phyloP scores from a whole-genome alignment of 2,329 filamentous ascomycete genomes.

The Aureobasidium melanogenum region DNA sequence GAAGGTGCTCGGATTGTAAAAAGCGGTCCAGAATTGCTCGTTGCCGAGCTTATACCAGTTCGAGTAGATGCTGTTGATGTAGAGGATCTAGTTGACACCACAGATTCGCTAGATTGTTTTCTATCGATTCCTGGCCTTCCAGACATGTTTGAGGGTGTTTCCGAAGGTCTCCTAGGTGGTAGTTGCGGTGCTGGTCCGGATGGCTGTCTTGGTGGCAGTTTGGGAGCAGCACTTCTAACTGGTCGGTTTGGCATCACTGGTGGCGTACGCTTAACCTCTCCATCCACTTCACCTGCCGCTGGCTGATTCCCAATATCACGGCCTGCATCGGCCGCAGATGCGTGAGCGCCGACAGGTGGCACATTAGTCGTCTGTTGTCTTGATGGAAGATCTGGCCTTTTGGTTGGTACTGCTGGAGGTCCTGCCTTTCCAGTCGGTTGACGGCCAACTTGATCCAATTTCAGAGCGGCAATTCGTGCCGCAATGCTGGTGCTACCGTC shows the following conservation, averaged over 20 bases:
- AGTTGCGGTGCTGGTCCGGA: slow-evolving; percentile 28
- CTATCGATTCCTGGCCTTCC: slow-evolving; percentile 22
- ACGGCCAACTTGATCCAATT: slow-evolving; percentile 36
- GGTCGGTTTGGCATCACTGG: slow-evolving; percentile 42
- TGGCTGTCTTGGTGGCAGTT: slow-evolving; percentile 35
- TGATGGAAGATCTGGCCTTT: slow-evolving; percentile 11
- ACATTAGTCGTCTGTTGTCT: slow-evolving; percentile 16
- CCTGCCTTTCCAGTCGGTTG: slow-evolving; percentile 28
- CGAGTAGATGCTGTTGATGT: slow-evolving; percentile 42
- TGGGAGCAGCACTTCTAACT: slow-evolving; percentile 23
- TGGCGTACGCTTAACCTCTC: slow-evolving; percentile 31
- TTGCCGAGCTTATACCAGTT: slow-evolving; percentile 29
- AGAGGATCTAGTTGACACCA: slow-evolving; percentile 42
- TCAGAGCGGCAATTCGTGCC: slow-evolving; percentile 39
- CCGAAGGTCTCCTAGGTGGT: slow-evolving; percentile 12
- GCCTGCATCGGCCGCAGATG: not conserved
- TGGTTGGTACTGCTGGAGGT: slow-evolving; percentile 11
- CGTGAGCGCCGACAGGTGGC: slow-evolving; percentile 3
- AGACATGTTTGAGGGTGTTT: slow-evolving; percentile 7
- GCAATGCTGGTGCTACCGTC: slow-evolving; percentile 28
- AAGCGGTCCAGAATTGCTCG: slow-evolving; percentile 8
- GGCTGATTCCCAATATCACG: slow-evolving; percentile 32
- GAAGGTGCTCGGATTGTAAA: slow-evolving; percentile 37
- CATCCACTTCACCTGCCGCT: slow-evolving; percentile 30
- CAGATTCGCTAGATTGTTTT: slow-evolving; percentile 41